Evolutionary conservation across 352 stramenopile species (phyloP).

Genomic region (Discostella stelligera): DNA sequence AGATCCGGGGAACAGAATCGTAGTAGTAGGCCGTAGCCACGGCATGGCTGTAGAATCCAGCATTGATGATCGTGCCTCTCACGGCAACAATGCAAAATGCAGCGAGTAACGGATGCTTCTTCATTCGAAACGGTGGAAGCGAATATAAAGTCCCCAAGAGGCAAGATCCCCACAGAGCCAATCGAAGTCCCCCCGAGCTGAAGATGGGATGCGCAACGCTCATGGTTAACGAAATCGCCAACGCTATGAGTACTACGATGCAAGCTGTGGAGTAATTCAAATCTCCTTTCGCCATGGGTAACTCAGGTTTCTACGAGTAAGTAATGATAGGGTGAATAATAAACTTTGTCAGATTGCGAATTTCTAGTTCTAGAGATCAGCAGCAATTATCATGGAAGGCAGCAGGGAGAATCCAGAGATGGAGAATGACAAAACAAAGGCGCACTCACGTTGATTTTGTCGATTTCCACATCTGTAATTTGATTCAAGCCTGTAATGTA

Average conservation of each 20-base stretch:
- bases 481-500: conserved; percentile 90
- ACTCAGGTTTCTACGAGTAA: conserved; percentile 75
- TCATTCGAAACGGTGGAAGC: conserved; percentile 84
- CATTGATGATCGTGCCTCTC: conserved; percentile 85
- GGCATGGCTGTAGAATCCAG: conserved; percentile 85
- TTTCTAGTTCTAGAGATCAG: too few species aligned
- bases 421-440: not conserved
- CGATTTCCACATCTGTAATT: conserved; percentile 86
- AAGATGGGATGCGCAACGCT: conserved; percentile 53
- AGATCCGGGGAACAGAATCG: conserved; percentile 17
- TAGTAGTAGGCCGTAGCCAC: conserved; percentile 49
- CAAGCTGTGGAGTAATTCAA: conserved; percentile 66
- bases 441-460: conserved; percentile 80
- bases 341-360: not conserved
- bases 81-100: conserved; percentile 87
- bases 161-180: conserved; percentile 78
- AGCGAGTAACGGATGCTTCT: conserved; percentile 84
- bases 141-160: conserved; percentile 85
- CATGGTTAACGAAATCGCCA: conserved; percentile 62
- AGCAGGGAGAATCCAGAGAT: too few species aligned
- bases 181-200: conserved; percentile 58
- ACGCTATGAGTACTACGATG: conserved; percentile 47
- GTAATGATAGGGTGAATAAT: not conserved
- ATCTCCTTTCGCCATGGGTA: conserved; percentile 82
- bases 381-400: too few species aligned